Percentiles rank a stretch among this genome's conserved stretches.
phyloP scores from a whole-genome alignment of 1,284 basidiomycete genomes.

The Xanthoconium separans region DNA sequence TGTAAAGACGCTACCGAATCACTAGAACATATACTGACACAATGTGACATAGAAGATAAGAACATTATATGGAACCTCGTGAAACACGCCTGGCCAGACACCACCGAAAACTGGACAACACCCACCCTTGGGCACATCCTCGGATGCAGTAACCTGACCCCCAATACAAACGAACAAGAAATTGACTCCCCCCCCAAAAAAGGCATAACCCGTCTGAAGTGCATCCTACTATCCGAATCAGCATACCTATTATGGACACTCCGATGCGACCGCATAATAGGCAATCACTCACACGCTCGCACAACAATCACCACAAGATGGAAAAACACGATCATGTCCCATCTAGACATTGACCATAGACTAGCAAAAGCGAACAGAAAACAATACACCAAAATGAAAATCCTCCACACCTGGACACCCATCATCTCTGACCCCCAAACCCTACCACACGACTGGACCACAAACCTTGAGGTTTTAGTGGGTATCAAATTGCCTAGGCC shows the following conservation, averaged over 20 bases:
- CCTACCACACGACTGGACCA: neutral
- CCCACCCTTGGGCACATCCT: neutral
- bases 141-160: neutral
- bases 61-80: neutral
- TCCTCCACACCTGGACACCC: neutral
- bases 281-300: neutral
- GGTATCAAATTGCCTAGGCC: neutral
- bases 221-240: neutral
- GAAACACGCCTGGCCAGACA: neutral
- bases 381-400: neutral
- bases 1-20: neutral
- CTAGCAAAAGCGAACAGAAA: neutral
- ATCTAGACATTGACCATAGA: neutral
- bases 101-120: neutral
- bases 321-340: neutral
- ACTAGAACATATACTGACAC: neutral
- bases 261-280: neutral
- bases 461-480: conserved; percentile 2
- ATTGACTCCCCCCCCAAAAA: neutral
- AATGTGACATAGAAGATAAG: neutral
- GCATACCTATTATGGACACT: neutral
- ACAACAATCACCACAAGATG: neutral
- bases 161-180: neutral
- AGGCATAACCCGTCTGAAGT: neutral
- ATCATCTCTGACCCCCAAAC: neutral